A percentile compares a stretch with the other conserved stretches of the same genome.
These are phyloP conservation scores for Parasarocladium wereldwijsianum DNA, from an alignment of 2,329 filamentous ascomycete species.

Conservation along the genomic window DNA sequence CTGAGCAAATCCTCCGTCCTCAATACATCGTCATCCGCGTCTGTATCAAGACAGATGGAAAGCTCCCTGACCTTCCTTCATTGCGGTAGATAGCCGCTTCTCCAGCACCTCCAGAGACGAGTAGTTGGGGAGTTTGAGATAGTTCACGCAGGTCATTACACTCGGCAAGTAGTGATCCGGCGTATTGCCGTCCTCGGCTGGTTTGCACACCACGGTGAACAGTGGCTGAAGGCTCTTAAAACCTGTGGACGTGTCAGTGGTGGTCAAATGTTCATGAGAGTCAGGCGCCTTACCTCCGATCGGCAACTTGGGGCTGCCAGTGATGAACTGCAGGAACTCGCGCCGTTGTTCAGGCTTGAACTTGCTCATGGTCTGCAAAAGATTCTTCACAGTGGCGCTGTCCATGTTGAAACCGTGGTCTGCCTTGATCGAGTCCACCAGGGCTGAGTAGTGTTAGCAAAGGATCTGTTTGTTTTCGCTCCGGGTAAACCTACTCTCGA, in stretches of 20 bases:
- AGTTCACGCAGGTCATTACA: slow-evolving; percentile 99
- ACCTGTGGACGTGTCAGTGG: slow-evolving; percentile 38
- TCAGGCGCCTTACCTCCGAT: slow-evolving; percentile 67
- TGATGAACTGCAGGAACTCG: slow-evolving; percentile 95
- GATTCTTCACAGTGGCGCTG: slow-evolving; percentile 84
- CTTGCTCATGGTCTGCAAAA: slow-evolving; percentile 90
- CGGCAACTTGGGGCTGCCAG: slow-evolving; percentile 91
- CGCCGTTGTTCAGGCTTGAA: slow-evolving; percentile 60
- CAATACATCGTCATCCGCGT: not conserved
- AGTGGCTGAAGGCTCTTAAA: slow-evolving; percentile 96
- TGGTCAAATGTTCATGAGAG: not conserved
- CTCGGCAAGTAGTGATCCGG: slow-evolving; percentile 98
- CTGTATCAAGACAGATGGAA: slow-evolving; percentile 72
- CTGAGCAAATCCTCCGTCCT: too few species aligned
- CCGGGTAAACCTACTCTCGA: slow-evolving; percentile 61
- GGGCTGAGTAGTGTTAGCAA: slow-evolving; percentile 36
- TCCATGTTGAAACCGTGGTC: slow-evolving; percentile 99
- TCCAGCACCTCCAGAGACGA: slow-evolving; percentile 62
- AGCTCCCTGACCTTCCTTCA: slow-evolving; percentile 89
- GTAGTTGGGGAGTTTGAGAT: slow-evolving; percentile 94
- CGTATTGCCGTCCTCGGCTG: slow-evolving; percentile 84
- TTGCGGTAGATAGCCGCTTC: slow-evolving; percentile 68
- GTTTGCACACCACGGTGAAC: slow-evolving; percentile 98
- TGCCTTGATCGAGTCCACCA: slow-evolving; percentile 97
- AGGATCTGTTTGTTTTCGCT: slow-evolving; percentile 11